Evolutionary conservation across 2,329 filamentous ascomycete genomes (phyloP), one percentile per base, ranked within the genome.

Genomic region (Aspergillus pseudoglaucus): DNA sequence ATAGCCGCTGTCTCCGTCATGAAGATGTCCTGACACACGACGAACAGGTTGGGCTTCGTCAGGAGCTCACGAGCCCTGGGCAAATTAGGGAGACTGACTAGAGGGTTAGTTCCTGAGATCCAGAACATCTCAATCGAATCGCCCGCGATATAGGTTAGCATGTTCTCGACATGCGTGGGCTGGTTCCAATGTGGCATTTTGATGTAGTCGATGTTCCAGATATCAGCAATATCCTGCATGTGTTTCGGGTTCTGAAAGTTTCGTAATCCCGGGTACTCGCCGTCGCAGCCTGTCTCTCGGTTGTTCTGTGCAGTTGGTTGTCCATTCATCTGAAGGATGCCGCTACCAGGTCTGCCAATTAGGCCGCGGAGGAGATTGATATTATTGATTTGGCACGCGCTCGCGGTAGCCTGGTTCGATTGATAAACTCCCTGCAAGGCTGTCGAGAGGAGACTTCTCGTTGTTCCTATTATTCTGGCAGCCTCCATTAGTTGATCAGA

Each of bases 281-380:
- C 66, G 47, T 70, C 63, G 47, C 67, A 70, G 3, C 67, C 67
- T 3, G 65, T 53, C 44, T 70, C 67, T 12, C 67, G 65, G 46
- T 69, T 70, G 49, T 70, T 70, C 45, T 70, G 67, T 1, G 67
- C 67, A 0, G 67, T 70, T 6, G 67, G 67, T 46, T 70, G 66
- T 6, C 67, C 66, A 50, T 69, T 70, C 67, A 70, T 70, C 45
- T 70, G 66, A 7, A 66, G 52, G 44, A 70, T 55, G 7, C 67
- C 67, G 42, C 62, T 59, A 12, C 67, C 67, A 1, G 63, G 59
- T 37, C 58, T 65, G 5, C 67, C 66, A 15, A 70, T 65, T 14
- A 60, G 53, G 2, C 67, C 67, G 6, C 60, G 60, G 2, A 69
- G 54, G 1, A 70, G 60, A 42, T 69, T 69, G 58, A 71, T 69